Percentiles rank a stretch among this genome's conserved stretches.
These are phyloP conservation scores for Umbelopsis sp. DNA, from an alignment of 192 early-diverging fungal species.

Conservation along the genomic window DNA sequence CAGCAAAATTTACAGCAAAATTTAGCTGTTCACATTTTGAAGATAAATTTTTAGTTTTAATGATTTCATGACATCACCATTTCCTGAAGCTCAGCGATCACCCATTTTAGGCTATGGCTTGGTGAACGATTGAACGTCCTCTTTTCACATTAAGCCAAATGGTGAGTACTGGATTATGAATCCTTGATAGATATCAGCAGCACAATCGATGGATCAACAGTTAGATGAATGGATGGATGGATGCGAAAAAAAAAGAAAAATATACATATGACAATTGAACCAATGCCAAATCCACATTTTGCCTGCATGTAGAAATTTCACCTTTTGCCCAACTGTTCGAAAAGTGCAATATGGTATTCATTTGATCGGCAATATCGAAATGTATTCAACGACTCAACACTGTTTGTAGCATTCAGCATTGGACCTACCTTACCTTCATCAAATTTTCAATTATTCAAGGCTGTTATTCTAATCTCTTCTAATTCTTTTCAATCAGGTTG, in stretches of 20 bases:
- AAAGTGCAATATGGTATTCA: too few relatives aligned
- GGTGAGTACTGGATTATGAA: not conserved
- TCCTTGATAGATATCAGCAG: not conserved
- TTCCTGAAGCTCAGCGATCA: not conserved
- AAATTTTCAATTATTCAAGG: not conserved
- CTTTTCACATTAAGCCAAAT: not conserved
- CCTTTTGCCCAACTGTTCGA: too few relatives aligned
- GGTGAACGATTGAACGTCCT: not conserved
- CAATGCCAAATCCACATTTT: not conserved
- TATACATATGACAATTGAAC: not conserved
- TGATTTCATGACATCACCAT: too few relatives aligned
- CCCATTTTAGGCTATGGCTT: not conserved
- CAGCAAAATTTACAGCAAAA: too few relatives aligned
- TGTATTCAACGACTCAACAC: too few relatives aligned
- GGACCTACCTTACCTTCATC: not conserved
- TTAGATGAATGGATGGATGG: constrained; percentile 9
- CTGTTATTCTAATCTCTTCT: not conserved
- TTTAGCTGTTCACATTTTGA: too few relatives aligned
- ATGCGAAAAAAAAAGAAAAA: not conserved
- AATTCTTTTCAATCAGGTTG: constrained; percentile 54
- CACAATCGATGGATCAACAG: not conserved
- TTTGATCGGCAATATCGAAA: too few relatives aligned
- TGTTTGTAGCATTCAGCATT: too few relatives aligned
- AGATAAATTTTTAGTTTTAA: too few relatives aligned
- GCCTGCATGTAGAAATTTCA: not conserved